These are phyloP conservation scores for Massarina eburnea DNA, from an alignment of 2,329 filamentous ascomycete species.

Conservation along the genomic window DNA sequence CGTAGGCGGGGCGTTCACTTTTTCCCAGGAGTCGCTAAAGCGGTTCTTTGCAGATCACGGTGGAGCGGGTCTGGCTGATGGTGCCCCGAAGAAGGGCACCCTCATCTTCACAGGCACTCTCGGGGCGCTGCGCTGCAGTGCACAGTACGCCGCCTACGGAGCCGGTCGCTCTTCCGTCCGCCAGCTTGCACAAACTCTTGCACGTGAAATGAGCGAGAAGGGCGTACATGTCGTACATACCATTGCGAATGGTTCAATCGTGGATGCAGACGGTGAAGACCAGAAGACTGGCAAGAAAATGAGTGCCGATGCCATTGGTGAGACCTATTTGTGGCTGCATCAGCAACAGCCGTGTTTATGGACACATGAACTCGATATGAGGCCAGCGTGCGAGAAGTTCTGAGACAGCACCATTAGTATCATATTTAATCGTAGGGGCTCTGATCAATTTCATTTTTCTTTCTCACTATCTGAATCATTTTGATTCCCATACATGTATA, in stretches of 20 bases:
- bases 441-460: too few relatives aligned
- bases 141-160: conserved; percentile 58
- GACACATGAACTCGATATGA: conserved; percentile 57
- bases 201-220: conserved; percentile 58
- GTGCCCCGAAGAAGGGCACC: conserved; percentile 57
- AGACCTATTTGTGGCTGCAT: conserved; percentile 55
- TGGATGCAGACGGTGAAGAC: conserved; percentile 53
- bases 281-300: conserved; percentile 57
- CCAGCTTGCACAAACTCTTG: conserved; percentile 59
- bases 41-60: conserved; percentile 57
- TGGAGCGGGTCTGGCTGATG: conserved; percentile 48
- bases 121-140: conserved; percentile 56
- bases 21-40: conserved; percentile 56
- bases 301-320: conserved; percentile 59
- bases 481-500: too few relatives aligned
- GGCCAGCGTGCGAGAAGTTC: conserved; percentile 54
- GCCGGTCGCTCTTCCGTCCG: conserved; percentile 55
- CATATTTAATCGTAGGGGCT: too few relatives aligned
- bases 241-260: conserved; percentile 59
- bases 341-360: conserved; percentile 54
- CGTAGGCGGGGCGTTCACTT: conserved; percentile 59
- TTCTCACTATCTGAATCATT: too few relatives aligned
- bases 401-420: too few relatives aligned
- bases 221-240: conserved; percentile 62
- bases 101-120: conserved; percentile 61